Conservation (phyloP, 106 monocot species). For the Phalaenopsis aphrodite region DNA sequence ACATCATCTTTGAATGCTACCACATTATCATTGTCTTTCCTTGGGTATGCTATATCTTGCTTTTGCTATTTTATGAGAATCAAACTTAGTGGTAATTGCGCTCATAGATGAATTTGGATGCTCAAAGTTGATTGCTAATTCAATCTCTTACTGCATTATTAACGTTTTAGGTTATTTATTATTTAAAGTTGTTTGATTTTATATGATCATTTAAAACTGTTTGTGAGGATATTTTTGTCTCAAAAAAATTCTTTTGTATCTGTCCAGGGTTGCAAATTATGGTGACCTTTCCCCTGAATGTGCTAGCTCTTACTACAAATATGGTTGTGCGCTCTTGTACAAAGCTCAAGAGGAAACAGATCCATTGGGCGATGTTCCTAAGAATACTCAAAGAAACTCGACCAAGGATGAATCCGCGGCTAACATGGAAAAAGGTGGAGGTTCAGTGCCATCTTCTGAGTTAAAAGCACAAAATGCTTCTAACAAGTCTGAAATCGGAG, state of each 20-base stretch:
- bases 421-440: slow-evolving; percentile 11
- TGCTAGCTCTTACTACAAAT: slow-evolving; percentile 76
- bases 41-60: not conserved
- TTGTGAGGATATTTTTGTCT: not conserved
- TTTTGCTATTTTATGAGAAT: not conserved
- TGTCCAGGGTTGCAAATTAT: slow-evolving; percentile 52
- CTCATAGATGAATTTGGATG: not conserved
- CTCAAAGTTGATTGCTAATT: not conserved
- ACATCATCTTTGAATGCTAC: not conserved
- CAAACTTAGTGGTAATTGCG: not conserved
- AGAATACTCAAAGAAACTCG: slow-evolving; percentile 18
- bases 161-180: not conserved
- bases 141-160: not conserved
- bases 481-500: not conserved
- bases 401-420: slow-evolving; percentile 17
- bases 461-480: not conserved
- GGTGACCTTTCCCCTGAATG: slow-evolving; percentile 90
- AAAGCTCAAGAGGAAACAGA: slow-evolving; percentile 92
- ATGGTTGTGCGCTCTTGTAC: slow-evolving; percentile 77
- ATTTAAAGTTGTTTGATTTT: not conserved
- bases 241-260: not conserved
- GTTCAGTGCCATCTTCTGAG: slow-evolving; percentile 9
- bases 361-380: slow-evolving; percentile 65
- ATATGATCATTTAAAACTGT: not conserved
- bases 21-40: not conserved